Conservation (phyloP, 1,284 basidiomycete genomes). For the Sporisorium scitamineum region DNA sequence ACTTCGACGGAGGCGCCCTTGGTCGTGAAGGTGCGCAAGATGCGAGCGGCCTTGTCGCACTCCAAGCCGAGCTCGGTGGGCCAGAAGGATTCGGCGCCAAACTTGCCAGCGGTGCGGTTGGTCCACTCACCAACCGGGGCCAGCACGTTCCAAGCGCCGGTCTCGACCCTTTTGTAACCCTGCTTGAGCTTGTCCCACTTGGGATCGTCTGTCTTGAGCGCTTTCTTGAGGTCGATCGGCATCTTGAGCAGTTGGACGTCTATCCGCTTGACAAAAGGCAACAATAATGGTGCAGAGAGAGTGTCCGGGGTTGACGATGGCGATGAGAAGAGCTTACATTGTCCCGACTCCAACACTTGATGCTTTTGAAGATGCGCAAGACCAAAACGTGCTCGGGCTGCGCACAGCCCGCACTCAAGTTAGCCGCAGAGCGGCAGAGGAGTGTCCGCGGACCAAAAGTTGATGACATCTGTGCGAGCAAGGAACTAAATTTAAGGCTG, state of each 20-base stretch:
- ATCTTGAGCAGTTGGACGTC: slow-evolving; percentile 11
- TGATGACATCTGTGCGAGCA: neutral
- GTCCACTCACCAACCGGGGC: slow-evolving; percentile 55
- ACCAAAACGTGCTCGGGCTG: slow-evolving; percentile 5
- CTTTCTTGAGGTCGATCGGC: slow-evolving; percentile 48
- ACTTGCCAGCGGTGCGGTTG: slow-evolving; percentile 51
- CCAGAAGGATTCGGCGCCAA: slow-evolving; percentile 66
- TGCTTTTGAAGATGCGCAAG: neutral
- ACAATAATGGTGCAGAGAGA: neutral
- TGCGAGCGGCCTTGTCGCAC: slow-evolving; percentile 64
- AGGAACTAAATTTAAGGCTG: too few relatives aligned
- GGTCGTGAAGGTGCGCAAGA: slow-evolving; percentile 61
- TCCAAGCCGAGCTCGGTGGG: slow-evolving; percentile 59
- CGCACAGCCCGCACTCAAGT: slow-evolving; percentile 29
- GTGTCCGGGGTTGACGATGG: neutral
- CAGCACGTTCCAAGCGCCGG: slow-evolving; percentile 53
- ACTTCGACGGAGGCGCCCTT: slow-evolving; percentile 54
- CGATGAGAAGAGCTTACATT: neutral
- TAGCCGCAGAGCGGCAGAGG: neutral
- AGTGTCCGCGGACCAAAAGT: neutral
- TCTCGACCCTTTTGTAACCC: slow-evolving; percentile 60
- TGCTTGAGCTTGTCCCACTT: slow-evolving; percentile 55
- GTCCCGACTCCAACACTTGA: neutral
- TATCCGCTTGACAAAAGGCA: neutral
- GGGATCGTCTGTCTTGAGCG: slow-evolving; percentile 46